Base-by-base conservation (phyloP, 441 rosid genomes). In the Raphanus hybrid region DNA sequence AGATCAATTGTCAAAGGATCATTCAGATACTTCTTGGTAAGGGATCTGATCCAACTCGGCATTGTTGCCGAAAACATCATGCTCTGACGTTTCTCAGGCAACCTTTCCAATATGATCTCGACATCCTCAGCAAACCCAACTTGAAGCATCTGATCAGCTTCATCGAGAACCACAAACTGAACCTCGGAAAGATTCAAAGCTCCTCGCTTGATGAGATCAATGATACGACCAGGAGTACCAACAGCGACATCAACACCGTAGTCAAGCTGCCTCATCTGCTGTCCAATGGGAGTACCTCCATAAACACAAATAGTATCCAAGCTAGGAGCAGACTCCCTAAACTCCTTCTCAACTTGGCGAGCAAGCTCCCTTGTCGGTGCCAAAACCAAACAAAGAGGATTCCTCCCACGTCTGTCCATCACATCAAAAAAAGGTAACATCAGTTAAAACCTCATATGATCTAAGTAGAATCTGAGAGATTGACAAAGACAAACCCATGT, bases 71-170 rank as follows among this genome's bases (percentile, higher is more conserved):
- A 94, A 79, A 94, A 94, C 88, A 92, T 85, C 98, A 94, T 86
- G 78, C 89, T 88, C 75, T 94, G 98, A 43, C 97, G 89, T 5
- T 92, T 84, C 67, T 72, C 75, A 1, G 97, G 98, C 85, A 94
- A 82, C 71, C 59, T 84, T 59, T 87, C 81, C 78, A 94, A 85
- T 74, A 94, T 92, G 2, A 80, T 77, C 75, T 94, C 98, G 6
- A 94, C 93, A 72, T 87, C 98, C 70, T 94, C 98, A 2, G 88
- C 96, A 78, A 94, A 94, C 5, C 97, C 97, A 59, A 94, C 90
- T 35, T 88, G 87, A 85, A 94, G 98, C 98, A 94, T 94, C 86
- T 92, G 97, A 80, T 94, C 98, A 70, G 97, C 95, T 86, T 94
- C 98, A 78, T 94, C 98, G 55, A 94, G 87, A 82, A 94, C 90